phyloP scores from a whole-genome alignment of 768 basidiomycete species.

The Podaxis pistillaris region DNA sequence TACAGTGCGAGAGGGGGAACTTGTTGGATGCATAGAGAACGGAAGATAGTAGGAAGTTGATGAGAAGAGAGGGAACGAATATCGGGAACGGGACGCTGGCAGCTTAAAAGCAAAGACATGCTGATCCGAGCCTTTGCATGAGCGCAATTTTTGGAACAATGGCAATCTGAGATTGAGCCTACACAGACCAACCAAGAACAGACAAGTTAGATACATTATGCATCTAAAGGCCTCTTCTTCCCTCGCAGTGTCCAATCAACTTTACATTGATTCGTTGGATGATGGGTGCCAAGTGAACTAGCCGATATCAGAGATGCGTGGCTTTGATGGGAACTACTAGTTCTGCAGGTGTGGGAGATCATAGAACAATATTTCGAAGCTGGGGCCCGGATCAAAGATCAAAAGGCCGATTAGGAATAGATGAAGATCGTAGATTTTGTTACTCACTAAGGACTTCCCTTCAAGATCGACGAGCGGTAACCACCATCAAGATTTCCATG shows the following conservation, averaged over 20 bases:
- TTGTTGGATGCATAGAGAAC: background rate
- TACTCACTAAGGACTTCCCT: background rate
- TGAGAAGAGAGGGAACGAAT: background rate
- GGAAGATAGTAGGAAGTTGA: background rate
- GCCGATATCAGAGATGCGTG: background rate
- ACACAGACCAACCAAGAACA: background rate
- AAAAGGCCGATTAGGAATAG: background rate
- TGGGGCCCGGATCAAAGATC: background rate
- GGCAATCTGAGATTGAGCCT: background rate
- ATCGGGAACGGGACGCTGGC: background rate
- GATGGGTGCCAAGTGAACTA: background rate
- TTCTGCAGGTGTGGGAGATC: background rate
- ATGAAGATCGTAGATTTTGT: background rate
- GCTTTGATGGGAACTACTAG: background rate
- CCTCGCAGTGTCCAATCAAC: background rate
- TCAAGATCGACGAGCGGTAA: no score
- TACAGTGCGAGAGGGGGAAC: background rate
- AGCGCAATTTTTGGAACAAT: conserved; percentile 6
- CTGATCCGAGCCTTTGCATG: conserved; percentile 2
- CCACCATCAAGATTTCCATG: conserved; percentile 6
- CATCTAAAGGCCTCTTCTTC: background rate
- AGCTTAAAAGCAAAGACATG: background rate
- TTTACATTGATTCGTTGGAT: background rate
- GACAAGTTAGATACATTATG: background rate
- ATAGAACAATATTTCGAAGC: background rate